phyloP scores from a whole-genome alignment of 2,329 filamentous ascomycete species.

The Ascochyta clinopodiicola region DNA sequence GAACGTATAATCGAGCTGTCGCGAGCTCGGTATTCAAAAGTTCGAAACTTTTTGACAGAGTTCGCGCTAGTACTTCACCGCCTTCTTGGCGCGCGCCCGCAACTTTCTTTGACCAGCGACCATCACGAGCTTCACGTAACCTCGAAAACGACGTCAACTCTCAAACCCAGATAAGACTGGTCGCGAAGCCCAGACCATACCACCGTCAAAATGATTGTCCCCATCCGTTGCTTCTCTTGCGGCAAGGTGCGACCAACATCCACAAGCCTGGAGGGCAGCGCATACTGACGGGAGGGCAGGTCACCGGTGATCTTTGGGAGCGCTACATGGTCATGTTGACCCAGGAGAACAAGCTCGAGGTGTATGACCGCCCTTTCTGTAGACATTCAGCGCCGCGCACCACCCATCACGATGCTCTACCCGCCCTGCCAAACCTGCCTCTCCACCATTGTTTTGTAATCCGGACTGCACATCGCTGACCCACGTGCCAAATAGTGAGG shows the following conservation, averaged over 20 bases:
- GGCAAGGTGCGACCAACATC: slow-evolving; percentile 75
- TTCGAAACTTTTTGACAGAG: slow-evolving; percentile 33
- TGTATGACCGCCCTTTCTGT: slow-evolving; percentile 30
- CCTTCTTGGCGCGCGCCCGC: slow-evolving; percentile 36
- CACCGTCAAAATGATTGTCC: slow-evolving; percentile 85
- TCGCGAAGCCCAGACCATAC: slow-evolving; percentile 15
- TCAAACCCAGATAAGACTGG: slow-evolving; percentile 1
- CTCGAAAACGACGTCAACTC: slow-evolving; percentile 11
- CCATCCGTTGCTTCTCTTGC: slow-evolving; percentile 97
- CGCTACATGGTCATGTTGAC: slow-evolving; percentile 86
- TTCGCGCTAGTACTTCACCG: slow-evolving; percentile 43
- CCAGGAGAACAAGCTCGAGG: slow-evolving; percentile 59
- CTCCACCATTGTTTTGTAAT: neutral
- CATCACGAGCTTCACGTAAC: slow-evolving; percentile 24
- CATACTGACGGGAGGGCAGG: slow-evolving; percentile 62
- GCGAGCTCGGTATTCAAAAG: slow-evolving; percentile 6
- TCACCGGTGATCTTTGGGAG: slow-evolving; percentile 97
- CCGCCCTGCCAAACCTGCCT: neutral
- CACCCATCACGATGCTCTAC: neutral
- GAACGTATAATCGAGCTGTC: slow-evolving; percentile 6
- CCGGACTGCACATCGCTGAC: slow-evolving; percentile 14
- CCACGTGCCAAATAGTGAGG: slow-evolving; percentile 67
- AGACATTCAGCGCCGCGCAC: neutral
- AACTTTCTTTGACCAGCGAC: slow-evolving; percentile 45
- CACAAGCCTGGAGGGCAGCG: slow-evolving; percentile 15